phyloP scores from a whole-genome alignment of 1,139 yeast genomes.

The Geotrichum macrosporum region DNA sequence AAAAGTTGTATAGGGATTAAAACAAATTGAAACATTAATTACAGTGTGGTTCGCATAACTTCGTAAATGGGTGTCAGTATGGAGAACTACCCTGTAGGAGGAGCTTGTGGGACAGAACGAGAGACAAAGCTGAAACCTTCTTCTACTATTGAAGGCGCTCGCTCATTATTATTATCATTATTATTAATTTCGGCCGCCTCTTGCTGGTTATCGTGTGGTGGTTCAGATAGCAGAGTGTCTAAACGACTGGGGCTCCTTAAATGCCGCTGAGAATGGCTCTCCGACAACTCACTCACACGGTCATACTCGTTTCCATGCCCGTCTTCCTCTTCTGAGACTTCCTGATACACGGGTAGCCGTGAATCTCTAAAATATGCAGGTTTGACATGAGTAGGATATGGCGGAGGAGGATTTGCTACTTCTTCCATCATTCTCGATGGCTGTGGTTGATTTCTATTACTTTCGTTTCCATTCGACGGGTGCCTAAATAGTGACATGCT shows the following conservation, averaged over 20 bases:
- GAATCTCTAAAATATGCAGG: slow-evolving; percentile 19
- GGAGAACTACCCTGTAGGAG: too few species aligned
- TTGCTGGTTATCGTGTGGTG: neutral
- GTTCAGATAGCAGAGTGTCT: neutral
- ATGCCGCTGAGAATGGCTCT: slow-evolving; percentile 2
- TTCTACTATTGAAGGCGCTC: neutral
- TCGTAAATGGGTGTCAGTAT: slow-evolving; percentile 5
- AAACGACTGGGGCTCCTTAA: neutral
- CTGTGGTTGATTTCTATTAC: neutral
- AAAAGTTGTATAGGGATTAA: neutral
- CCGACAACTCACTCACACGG: neutral
- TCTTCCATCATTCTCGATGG: slow-evolving; percentile 15
- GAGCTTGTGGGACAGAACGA: neutral
- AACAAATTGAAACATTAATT: neutral
- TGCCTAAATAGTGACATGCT: slow-evolving; percentile 16
- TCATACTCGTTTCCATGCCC: neutral
- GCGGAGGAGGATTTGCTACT: slow-evolving; percentile 28
- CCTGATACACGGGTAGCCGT: slow-evolving; percentile 24
- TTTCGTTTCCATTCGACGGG: slow-evolving; percentile 3
- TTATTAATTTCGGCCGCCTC: neutral
- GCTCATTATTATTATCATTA: too few species aligned
- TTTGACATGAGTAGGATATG: slow-evolving; percentile 27
- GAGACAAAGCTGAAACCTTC: neutral
- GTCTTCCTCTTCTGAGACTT: slow-evolving; percentile 20
- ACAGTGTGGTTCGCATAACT: neutral